Base-by-base conservation (phyloP, 1,284 basidiomycete genomes). In the Pisolithus thermaeus region DNA sequence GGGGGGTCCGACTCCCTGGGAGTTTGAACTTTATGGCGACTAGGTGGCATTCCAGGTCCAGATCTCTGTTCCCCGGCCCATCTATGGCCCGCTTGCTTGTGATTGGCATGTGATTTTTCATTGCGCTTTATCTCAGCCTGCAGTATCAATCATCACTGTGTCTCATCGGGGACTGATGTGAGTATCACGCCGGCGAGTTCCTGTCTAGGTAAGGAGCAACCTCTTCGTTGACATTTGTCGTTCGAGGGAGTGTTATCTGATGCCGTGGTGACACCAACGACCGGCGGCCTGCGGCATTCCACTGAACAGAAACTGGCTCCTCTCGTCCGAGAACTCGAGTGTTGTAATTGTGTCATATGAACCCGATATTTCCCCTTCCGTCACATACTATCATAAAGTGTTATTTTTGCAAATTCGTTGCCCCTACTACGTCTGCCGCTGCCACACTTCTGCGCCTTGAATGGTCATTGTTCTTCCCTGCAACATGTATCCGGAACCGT, bases 1-100 rank as follows among this genome's bases (percentile, higher is more conserved):
- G 27, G 60, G 59, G 62, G 80, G 81, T 55, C 70, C 68, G 47
- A 57, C 74, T 8, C 84, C 87, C 47, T 87, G 84, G 84, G 87
- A 90, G 70, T 87, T 90, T 61, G 76, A 82, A 58, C 67, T 80
- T 25, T 79, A 78, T 52, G 67, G 65, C 57, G 55, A 65, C 61
- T 65, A 69, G 67, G 47, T 45, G 45, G 37, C 49, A 38, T 47
- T n/a, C 30, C 18, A 23, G 36, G 44, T 41, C 30, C 30, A 23
- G 14, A 25, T 27, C 16, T 23, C 41, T 25, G 44, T 35, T 11
- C 11, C n/a, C 25, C 20, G 27, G 16, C 16, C 5, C 28, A 18
- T 32, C 44, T 20, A 7, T 18, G 47, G 6, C 12, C 6, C 9
- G 35, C 25, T 36, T 47, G 35, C 30, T 20, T 20, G 23, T 36